These are phyloP conservation scores for Sphagnum magellanicum DNA, from an alignment of 228 moss, liverwort and hornwort species.

Conservation along the genomic window DNA sequence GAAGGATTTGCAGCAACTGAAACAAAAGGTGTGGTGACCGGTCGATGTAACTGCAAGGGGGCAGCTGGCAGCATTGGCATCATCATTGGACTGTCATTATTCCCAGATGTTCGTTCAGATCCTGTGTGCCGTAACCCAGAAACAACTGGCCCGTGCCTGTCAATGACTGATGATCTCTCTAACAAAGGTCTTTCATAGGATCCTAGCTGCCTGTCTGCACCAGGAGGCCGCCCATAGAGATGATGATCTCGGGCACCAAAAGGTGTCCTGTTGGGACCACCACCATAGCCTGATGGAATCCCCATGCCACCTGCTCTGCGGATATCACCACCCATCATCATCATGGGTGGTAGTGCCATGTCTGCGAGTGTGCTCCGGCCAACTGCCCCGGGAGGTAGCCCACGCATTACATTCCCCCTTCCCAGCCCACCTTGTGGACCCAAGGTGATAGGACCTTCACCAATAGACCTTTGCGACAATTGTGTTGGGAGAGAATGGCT, in stretches of 20 bases:
- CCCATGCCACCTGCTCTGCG: slow-evolving; percentile 58
- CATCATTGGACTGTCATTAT: no score
- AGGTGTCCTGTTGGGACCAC: slow-evolving; percentile 42
- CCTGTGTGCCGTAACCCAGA: slow-evolving; percentile 8
- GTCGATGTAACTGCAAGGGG: slow-evolving; percentile 40
- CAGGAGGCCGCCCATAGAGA: slow-evolving; percentile 51
- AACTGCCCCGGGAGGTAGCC: slow-evolving; percentile 32
- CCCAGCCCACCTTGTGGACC: slow-evolving; percentile 86
- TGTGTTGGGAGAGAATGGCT: slow-evolving; percentile 68
- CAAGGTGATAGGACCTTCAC: slow-evolving; percentile 72
- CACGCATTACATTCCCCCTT: slow-evolving; percentile 50
- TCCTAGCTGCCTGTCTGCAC: slow-evolving; percentile 53
- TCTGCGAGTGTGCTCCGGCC: slow-evolving; percentile 77
- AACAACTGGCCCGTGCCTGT: slow-evolving; percentile 39
- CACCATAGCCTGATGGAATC: slow-evolving; percentile 29
- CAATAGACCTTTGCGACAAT: slow-evolving; percentile 64
- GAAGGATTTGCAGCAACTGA: slow-evolving; percentile 38
- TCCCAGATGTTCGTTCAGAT: no score
- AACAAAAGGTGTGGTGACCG: slow-evolving; percentile 28
- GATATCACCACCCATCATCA: slow-evolving; percentile 31
- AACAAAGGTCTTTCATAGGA: slow-evolving; percentile 69
- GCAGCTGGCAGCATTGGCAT: slow-evolving; percentile 14
- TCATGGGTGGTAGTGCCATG: slow-evolving; percentile 17
- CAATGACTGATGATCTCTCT: slow-evolving; percentile 53
- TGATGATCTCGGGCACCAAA: slow-evolving; percentile 55